Evolutionary conservation across 1,139 yeast species (phyloP), one percentile per base, ranked within the genome.

Genomic region (Suhomyces coccinellae): DNA sequence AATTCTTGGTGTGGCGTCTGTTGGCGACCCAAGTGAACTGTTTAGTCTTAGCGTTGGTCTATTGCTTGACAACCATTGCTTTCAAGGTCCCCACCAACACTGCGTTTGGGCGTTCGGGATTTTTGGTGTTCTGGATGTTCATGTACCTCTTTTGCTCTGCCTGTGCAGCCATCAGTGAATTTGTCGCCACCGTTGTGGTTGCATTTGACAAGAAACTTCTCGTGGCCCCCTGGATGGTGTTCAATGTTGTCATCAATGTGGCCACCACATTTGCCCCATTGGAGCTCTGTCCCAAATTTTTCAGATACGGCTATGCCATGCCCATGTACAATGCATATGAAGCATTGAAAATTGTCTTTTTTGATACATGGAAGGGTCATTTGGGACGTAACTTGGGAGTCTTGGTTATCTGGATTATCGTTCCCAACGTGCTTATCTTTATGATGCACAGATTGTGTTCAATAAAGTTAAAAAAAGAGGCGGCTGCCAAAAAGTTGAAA

Each of bases 301-400:
- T 75, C 62, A 64, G 80, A 40, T 82, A 77, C 60, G 89, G 90
- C 8, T 82, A 82, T 56, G 83, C 79, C 26, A 65, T 82, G 66
- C 91, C 91, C 1, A 73, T 85, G 54, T 79, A 76, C 57, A 82
- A 83, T 52, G 76, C 82, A 0, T 75, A 73, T 41, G 83, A 79
- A 48, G 70, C 80, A 16, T 70, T 71, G 53, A 77, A 78, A 56
- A 84, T 83, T 3, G 71, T 84, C 13, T 71, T 85, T 46, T 75
- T 82, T 52, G 66, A 81, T 55, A 63, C 83, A 2, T 76, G 80
- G 61, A 81, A 76, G 57, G 80, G 81, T 1, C 58, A 73, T 15
- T 51, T 85, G 56, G 88, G 87, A 6, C 59, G 81, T 49, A 75
- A 82, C 55, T 70, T 80, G 40, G 87, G 85, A 36, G 65, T 85